These are phyloP conservation scores for Penicillium soppii DNA, from an alignment of 495 filamentous ascomycete genomes.

Conservation along the genomic window DNA sequence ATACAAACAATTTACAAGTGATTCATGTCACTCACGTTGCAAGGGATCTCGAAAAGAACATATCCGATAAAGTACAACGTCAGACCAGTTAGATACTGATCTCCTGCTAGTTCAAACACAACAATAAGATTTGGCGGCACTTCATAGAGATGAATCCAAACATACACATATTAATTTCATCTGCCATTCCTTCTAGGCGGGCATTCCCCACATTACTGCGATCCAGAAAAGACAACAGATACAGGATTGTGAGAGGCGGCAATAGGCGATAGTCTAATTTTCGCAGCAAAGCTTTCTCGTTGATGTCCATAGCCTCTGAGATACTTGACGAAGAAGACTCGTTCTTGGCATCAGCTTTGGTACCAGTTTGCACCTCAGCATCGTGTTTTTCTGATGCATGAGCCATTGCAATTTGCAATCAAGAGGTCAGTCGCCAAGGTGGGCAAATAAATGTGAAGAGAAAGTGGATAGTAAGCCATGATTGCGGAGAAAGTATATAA, in stretches of 20 bases:
- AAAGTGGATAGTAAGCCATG: not conserved
- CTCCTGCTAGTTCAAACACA: too few relatives aligned
- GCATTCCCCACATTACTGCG: constrained; percentile 69
- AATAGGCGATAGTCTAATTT: constrained; percentile 66
- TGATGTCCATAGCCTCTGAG: constrained; percentile 34
- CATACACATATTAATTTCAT: constrained; percentile 61
- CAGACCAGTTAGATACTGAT: constrained; percentile 69
- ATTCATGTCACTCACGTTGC: constrained; percentile 44
- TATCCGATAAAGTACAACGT: constrained; percentile 79
- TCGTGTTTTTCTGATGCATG: not conserved
- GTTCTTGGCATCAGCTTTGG: not conserved
- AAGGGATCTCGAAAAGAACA: constrained; percentile 69
- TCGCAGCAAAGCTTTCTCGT: constrained; percentile 61
- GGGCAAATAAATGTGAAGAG: not conserved
- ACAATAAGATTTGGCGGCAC: too few relatives aligned
- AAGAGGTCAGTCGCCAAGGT: too few relatives aligned
- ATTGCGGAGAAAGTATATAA: not conserved
- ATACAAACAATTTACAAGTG: not conserved
- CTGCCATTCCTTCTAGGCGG: constrained; percentile 60
- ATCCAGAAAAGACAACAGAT: constrained; percentile 72
- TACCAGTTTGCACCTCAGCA: not conserved
- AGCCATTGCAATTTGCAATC: not conserved
- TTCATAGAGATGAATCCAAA: too few relatives aligned
- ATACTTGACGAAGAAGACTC: constrained; percentile 13
- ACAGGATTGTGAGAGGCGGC: constrained; percentile 66